These are phyloP conservation scores for Fusarium robinianum DNA, from an alignment of 2,329 filamentous ascomycete species.

Conservation along the genomic window DNA sequence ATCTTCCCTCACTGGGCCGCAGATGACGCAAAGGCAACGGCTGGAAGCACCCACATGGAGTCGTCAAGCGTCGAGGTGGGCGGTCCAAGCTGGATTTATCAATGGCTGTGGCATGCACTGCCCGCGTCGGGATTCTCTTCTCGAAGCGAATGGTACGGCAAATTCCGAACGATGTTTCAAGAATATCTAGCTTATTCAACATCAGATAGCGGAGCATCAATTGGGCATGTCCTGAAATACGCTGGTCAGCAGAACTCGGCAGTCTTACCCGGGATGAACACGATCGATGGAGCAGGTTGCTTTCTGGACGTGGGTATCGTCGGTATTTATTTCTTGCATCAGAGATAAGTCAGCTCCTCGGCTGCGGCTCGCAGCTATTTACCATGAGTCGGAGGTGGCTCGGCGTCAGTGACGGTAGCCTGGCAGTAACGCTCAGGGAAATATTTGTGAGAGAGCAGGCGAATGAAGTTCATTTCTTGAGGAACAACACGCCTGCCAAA, in stretches of 20 bases:
- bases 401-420: conserved; percentile 26
- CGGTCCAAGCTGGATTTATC: too few species aligned
- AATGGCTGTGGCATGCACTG: too few species aligned
- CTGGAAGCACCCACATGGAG: too few species aligned
- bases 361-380: conserved; percentile 38
- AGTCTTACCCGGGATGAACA: neutral
- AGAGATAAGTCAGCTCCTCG: conserved; percentile 32
- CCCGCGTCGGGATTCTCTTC: too few species aligned
- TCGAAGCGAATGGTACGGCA: too few species aligned
- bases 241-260: neutral
- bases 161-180: too few species aligned
- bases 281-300: neutral
- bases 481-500: conserved; percentile 15
- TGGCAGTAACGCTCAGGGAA: conserved; percentile 21
- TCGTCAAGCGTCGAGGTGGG: too few species aligned
- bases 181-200: neutral
- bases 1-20: too few species aligned
- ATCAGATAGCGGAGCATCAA: neutral
- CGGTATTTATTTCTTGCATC: conserved; percentile 37
- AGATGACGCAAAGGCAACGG: too few species aligned
- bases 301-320: conserved; percentile 14
- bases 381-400: conserved; percentile 37
- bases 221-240: neutral
- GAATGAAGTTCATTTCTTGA: conserved; percentile 25
- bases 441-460: conserved; percentile 34